phyloP scores from a whole-genome alignment of 257 asterid species.

The Gynochthodes officinalis region DNA sequence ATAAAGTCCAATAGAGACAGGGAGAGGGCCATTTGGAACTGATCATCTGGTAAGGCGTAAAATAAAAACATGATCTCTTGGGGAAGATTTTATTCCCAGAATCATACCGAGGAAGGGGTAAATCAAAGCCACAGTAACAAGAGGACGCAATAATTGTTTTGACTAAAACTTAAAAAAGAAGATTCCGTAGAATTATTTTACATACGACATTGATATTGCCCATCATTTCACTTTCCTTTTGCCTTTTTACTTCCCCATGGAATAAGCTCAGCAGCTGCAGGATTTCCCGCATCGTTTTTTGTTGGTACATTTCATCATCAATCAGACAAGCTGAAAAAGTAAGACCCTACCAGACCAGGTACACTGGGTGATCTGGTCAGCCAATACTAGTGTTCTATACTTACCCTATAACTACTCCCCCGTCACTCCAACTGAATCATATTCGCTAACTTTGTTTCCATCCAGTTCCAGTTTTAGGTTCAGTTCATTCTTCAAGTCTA shows the following conservation, averaged over 20 bases:
- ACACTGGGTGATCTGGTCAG: constrained; percentile 1
- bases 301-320: constrained; percentile 5
- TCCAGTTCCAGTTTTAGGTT: no score
- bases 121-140: constrained; percentile 4
- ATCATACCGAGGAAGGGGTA: not conserved
- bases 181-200: constrained; percentile 5
- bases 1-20: no score
- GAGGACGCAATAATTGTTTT: not conserved
- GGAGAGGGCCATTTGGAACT: no score
- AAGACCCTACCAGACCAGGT: not conserved
- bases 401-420: no score
- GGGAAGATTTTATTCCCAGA: constrained; percentile 17
- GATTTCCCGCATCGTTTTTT: not conserved
- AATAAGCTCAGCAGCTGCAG: no score
- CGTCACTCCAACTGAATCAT: no score
- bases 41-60: not conserved
- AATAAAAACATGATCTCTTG: not conserved
- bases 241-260: no score
- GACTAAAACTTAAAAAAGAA: constrained; percentile 3
- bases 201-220: not conserved
- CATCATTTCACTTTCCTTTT: not conserved
- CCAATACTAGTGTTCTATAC: no score
- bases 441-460: no score
- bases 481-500: no score
- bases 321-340: not conserved